Conservation (phyloP, 306 rosid species). For the Cicer yamashitae region DNA sequence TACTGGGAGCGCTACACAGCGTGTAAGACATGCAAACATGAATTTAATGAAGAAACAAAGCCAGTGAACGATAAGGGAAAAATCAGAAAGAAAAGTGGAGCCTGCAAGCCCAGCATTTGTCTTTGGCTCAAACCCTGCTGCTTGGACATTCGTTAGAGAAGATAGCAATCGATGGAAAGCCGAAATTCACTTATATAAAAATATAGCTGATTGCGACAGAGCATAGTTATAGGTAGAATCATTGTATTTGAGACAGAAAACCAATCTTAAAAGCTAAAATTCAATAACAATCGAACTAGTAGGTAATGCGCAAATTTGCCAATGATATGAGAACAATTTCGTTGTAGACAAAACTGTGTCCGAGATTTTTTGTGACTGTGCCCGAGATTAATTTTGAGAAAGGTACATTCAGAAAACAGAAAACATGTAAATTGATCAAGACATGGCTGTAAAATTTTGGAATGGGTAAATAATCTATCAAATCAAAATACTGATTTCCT, state of each 20-base stretch:
- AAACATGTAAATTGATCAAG: background rate
- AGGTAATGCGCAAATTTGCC: background rate
- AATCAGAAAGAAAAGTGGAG: conserved; percentile 13
- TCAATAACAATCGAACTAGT: background rate
- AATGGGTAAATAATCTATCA: conserved; percentile 27
- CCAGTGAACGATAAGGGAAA: background rate
- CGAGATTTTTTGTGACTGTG: background rate
- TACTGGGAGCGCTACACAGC: too few relatives aligned
- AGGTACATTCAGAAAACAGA: conserved; percentile 2
- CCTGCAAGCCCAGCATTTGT: conserved; percentile 14
- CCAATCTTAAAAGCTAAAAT: conserved; percentile 10
- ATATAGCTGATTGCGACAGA: background rate
- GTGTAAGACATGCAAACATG: too few relatives aligned
- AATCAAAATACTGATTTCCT: conserved; percentile 40
- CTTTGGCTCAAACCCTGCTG: conserved; percentile 25
- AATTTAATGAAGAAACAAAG: background rate
- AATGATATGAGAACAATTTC: background rate
- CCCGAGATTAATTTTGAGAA: conserved; percentile 28
- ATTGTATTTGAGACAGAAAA: conserved; percentile 5
- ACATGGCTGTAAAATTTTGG: conserved; percentile 15
- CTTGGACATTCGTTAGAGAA: background rate
- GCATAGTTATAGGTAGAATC: background rate
- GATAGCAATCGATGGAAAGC: background rate
- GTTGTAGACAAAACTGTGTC: conserved; percentile 6
- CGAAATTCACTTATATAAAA: background rate